phyloP scores from a whole-genome alignment of 1,284 basidiomycete genomes.

The Moesziomyces antarcticus region DNA sequence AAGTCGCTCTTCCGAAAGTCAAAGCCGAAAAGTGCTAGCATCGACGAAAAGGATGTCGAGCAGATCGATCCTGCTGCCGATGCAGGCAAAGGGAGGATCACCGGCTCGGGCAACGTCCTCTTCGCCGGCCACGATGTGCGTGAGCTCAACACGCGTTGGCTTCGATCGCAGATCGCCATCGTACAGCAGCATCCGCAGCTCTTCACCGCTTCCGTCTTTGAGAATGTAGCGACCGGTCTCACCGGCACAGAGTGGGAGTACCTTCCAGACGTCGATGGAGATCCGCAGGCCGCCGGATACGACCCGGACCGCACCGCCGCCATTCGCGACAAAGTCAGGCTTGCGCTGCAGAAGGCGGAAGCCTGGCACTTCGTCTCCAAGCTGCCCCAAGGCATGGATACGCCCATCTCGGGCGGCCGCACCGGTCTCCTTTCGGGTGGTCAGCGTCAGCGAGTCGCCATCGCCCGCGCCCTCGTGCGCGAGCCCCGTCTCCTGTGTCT shows the following conservation, averaged over 20 bases:
- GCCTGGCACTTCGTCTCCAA: constrained; percentile 69
- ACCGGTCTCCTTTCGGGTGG: constrained; percentile 66
- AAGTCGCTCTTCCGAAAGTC: constrained; percentile 17
- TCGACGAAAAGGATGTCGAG: constrained; percentile 17
- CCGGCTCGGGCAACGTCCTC: constrained; percentile 55
- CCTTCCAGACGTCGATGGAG: constrained; percentile 38
- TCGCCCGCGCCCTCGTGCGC: constrained; percentile 64
- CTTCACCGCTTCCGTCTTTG: constrained; percentile 63
- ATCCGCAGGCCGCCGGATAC: constrained; percentile 13
- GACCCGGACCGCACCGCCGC: constrained; percentile 29
- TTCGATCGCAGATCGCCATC: constrained; percentile 69
- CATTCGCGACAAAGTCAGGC: constrained; percentile 64
- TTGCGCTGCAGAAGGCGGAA: constrained; percentile 67
- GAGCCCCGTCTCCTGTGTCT: constrained; percentile 60
- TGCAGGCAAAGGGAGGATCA: constrained; percentile 27
- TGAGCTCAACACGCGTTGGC: constrained; percentile 68
- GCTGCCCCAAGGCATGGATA: constrained; percentile 68
- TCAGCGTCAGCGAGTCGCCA: constrained; percentile 64
- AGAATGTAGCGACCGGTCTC: constrained; percentile 65
- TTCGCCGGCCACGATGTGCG: constrained; percentile 67
- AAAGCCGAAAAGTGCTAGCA: constrained; percentile 7
- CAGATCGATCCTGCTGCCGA: constrained; percentile 21
- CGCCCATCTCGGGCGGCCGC: constrained; percentile 67
- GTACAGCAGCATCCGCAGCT: constrained; percentile 70
- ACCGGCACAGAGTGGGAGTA: constrained; percentile 53